Evolutionary conservation across 441 rosid species (phyloP).

Genomic region (Euphorbia schlechtendalii): DNA sequence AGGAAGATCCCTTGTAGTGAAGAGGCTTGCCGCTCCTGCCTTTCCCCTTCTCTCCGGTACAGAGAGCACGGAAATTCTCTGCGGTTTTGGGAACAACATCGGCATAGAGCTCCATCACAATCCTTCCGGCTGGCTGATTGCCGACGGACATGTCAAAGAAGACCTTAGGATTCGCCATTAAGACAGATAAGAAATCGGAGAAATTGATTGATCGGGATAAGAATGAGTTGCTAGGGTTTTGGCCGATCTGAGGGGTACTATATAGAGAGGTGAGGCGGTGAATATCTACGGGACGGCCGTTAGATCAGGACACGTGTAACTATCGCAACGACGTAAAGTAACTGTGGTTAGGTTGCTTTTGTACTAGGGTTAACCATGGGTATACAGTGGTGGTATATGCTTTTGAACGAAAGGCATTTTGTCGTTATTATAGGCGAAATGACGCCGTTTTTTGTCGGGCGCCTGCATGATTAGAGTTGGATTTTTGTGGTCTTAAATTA

Average conservation of each 20-base stretch:
- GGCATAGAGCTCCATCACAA: constrained; percentile 76
- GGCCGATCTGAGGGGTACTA: not conserved
- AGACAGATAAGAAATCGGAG: not conserved
- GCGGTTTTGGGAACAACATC: constrained; percentile 64
- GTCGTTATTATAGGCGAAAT: not conserved
- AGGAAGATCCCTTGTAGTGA: constrained; percentile 62
- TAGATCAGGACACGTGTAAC: constrained; percentile 37
- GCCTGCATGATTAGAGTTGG: no score
- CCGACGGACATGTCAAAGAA: constrained; percentile 71
- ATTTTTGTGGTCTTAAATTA: no score
- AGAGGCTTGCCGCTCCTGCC: constrained; percentile 58
- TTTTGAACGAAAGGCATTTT: not conserved
- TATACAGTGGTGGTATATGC: constrained; percentile 26
- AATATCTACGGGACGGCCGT: constrained; percentile 23
- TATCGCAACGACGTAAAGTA: constrained; percentile 21
- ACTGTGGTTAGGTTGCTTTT: constrained; percentile 32
- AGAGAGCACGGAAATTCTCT: constrained; percentile 83
- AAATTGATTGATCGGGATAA: not conserved
- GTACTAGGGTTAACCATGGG: constrained; percentile 31
- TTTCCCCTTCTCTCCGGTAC: constrained; percentile 76
- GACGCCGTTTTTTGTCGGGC: not conserved
- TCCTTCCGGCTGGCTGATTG: constrained; percentile 49
- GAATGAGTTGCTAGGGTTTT: constrained; percentile 5
- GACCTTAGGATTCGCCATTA: constrained; percentile 62
- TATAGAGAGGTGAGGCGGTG: constrained; percentile 30